A percentile compares a stretch with the other conserved stretches of the same genome.
These are phyloP conservation scores for Coniochaeta hoffmannii DNA, from an alignment of 2,329 filamentous ascomycete species.

Conservation along the genomic window DNA sequence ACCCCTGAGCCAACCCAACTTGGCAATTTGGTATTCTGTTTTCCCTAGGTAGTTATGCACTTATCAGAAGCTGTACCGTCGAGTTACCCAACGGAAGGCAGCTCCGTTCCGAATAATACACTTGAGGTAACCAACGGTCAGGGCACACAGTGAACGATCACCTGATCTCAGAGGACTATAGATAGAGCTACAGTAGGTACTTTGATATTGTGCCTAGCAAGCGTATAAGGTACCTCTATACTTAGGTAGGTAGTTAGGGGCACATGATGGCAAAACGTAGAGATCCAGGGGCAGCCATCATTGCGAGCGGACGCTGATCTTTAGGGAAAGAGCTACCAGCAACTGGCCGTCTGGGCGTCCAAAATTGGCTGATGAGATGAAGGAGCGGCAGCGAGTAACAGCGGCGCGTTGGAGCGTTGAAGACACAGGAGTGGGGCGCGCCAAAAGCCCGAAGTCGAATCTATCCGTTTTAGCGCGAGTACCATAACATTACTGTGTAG, in stretches of 20 bases:
- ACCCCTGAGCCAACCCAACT: not conserved
- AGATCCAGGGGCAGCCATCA: not conserved
- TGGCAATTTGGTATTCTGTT: not conserved
- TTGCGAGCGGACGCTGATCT: not conserved
- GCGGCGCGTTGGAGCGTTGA: not conserved
- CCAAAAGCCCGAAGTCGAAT: not conserved
- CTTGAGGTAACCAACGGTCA: not conserved
- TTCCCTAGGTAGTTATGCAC: not conserved
- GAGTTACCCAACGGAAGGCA: not conserved
- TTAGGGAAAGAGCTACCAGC: not conserved
- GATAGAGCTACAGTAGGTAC: too few relatives aligned
- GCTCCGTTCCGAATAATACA: not conserved
- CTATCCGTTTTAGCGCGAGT: constrained; percentile 1
- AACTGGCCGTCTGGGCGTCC: not conserved
- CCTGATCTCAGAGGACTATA: too few relatives aligned
- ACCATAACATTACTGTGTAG: not conserved
- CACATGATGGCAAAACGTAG: not conserved
- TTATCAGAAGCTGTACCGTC: not conserved
- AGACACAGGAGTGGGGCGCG: not conserved
- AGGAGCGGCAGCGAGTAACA: not conserved
- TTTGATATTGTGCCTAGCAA: too few relatives aligned
- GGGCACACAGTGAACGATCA: too few relatives aligned
- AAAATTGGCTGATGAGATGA: not conserved
- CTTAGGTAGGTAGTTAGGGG: not conserved
- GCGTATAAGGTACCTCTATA: too few relatives aligned